Evolutionary conservation across 2,329 filamentous ascomycete genomes (phyloP).

Genomic region (Phyllosticta paracitricarpa): DNA sequence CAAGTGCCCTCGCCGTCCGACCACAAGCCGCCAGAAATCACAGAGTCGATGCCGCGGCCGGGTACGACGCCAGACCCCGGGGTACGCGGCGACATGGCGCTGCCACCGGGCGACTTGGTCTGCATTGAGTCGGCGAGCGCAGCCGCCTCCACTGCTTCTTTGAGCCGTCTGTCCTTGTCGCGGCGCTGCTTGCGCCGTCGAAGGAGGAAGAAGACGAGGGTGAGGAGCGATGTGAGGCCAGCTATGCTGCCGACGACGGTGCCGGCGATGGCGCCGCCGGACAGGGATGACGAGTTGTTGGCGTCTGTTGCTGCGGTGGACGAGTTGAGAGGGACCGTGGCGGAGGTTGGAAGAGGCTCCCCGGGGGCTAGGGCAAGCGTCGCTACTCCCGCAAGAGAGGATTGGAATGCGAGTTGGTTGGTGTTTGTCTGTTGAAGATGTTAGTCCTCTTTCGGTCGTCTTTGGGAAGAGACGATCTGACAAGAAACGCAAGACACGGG

Average conservation of each 20-base stretch:
- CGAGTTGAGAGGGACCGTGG: conserved; percentile 11
- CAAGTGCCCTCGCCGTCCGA: background rate
- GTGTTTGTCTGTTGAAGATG: background rate
- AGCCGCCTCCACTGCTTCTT: background rate
- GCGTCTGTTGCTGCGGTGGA: conserved; percentile 6
- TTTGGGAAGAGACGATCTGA: background rate
- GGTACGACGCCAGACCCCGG: background rate
- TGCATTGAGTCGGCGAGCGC: background rate
- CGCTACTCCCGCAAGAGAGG: conserved; percentile 16
- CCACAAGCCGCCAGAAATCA: background rate
- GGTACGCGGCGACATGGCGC: background rate
- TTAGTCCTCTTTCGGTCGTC: background rate
- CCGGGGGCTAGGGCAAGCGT: conserved; percentile 25
- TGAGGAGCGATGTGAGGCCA: conserved; percentile 15
- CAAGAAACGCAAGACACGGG: background rate
- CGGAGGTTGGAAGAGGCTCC: conserved; percentile 21
- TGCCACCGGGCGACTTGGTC: background rate
- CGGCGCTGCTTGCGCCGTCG: conserved; percentile 4
- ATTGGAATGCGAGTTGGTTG: conserved; percentile 16
- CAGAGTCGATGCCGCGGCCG: background rate
- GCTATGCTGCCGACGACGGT: conserved; percentile 48
- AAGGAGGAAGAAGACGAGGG: conserved; percentile 22
- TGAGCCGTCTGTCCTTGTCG: background rate
- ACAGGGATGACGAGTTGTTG: conserved; percentile 15
- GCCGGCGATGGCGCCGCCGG: conserved; percentile 31